These are phyloP conservation scores for Solanum peruvianum DNA, from an alignment of 257 asterid species.

Conservation along the genomic window DNA sequence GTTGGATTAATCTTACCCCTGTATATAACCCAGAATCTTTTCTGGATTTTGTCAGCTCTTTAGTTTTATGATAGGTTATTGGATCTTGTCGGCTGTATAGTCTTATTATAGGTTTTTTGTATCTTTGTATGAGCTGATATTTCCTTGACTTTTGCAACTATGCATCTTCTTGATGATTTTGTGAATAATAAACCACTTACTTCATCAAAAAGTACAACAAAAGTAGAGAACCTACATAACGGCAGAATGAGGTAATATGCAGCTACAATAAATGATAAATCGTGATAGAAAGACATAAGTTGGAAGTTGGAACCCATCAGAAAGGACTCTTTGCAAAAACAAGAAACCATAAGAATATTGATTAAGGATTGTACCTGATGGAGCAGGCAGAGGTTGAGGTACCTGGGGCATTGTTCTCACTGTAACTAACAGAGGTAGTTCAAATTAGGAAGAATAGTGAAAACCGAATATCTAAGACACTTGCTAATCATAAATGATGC, in stretches of 20 bases:
- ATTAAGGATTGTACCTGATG: constrained; percentile 33
- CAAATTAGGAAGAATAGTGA: background rate
- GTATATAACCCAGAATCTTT: background rate
- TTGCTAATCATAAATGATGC: constrained; percentile 8
- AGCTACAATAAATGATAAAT: background rate
- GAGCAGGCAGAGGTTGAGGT: constrained; percentile 40
- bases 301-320: background rate
- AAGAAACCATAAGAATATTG: background rate
- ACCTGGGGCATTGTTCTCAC: constrained; percentile 36
- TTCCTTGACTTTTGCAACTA: background rate
- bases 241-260: background rate
- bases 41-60: background rate
- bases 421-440: constrained; percentile 8
- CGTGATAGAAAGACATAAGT: background rate
- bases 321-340: background rate
- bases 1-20: background rate
- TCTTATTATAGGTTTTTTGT: background rate
- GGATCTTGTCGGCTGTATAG: background rate
- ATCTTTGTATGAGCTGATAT: background rate
- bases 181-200: background rate
- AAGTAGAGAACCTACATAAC: background rate
- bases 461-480: background rate
- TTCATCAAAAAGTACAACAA: background rate
- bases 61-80: background rate
- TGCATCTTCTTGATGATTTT: background rate